Base-by-base conservation (phyloP, 805 yeast genomes). In the Pichia insulana region DNA sequence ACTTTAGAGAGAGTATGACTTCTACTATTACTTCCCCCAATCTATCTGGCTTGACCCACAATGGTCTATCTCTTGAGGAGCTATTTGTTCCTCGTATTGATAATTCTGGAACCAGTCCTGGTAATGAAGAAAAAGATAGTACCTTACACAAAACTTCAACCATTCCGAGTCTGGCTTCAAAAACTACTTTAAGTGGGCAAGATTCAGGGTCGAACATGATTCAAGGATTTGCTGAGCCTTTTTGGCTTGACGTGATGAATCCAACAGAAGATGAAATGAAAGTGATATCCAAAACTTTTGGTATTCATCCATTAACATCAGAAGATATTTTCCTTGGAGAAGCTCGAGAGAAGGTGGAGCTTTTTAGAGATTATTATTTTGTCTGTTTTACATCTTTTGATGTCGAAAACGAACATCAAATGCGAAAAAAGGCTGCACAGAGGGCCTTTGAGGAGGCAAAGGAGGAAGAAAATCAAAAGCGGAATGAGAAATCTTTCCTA, bases 191-290 rank as follows among this genome's bases (percentile, higher is more conserved):
- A 19, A 46, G 37, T 15, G 41, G 31, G 13, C 17, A 20, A 8
- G 34, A 32, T 27, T 30, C 39, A 5, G 15, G 45, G 9, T 6
- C 43, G 20, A 37, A 35, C 16, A 19, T 42, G 1, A 25, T 32
- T n/a, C 41, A 36, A 36, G 13, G 32, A 7, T 42, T 36, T 28
- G 28, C 42, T 2, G 38, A 49, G 11, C 89, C 95, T 15, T 88
- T 90, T 69, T 90, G 98, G 98, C 69, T 90, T 10, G 97, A 90
- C 61, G 83, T 90, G 11, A 65, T 85, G 44, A 83, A 86, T 55
- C 98, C 98, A 10, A 84, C 95, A 0, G 97, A 92, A 56, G 97
- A 88, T 51, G 98, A 90, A 61, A 86, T 92, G 95, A 88, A 90
- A 55, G 92, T 83, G 0, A 53, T 90, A 12, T 77, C 94, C 22